These are phyloP conservation scores for Ramularia collo-cygni DNA, from an alignment of 2,329 filamentous ascomycete genomes.

Conservation along the genomic window DNA sequence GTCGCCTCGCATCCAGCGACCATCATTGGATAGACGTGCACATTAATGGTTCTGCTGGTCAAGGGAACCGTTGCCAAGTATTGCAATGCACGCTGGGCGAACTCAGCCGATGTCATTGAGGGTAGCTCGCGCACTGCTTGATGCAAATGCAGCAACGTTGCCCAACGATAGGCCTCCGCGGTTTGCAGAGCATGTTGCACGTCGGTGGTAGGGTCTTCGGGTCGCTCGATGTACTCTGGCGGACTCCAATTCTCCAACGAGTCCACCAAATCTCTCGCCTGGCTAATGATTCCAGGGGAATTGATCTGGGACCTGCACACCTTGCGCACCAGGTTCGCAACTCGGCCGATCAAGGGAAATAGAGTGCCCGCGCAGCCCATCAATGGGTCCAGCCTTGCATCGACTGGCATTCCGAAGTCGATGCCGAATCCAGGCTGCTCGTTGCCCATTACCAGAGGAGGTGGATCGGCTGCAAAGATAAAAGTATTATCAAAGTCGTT, in stretches of 20 bases:
- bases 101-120: constrained; percentile 48
- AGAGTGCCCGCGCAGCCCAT: constrained; percentile 63
- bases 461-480: constrained; percentile 32
- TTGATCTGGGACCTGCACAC: constrained; percentile 52
- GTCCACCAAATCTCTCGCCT: constrained; percentile 56
- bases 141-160: constrained; percentile 59
- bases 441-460: constrained; percentile 13
- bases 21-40: constrained; percentile 64
- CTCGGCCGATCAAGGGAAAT: constrained; percentile 61
- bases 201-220: constrained; percentile 57
- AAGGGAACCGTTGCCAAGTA: constrained; percentile 58
- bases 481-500: constrained; percentile 47
- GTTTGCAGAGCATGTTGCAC: constrained; percentile 60
- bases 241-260: constrained; percentile 56
- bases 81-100: constrained; percentile 56
- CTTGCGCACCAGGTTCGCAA: constrained; percentile 58
- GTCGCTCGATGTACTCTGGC: constrained; percentile 51
- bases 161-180: constrained; percentile 60
- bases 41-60: constrained; percentile 56
- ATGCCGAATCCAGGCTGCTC: constrained; percentile 30
- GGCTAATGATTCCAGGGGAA: constrained; percentile 53
- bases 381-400: constrained; percentile 59
- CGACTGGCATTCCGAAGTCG: constrained; percentile 32
- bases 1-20: constrained; percentile 60
- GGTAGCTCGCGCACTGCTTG: constrained; percentile 63